phyloP scores from a whole-genome alignment of 2,329 filamentous ascomycete genomes.

The Penicillium sclerotigenum region DNA sequence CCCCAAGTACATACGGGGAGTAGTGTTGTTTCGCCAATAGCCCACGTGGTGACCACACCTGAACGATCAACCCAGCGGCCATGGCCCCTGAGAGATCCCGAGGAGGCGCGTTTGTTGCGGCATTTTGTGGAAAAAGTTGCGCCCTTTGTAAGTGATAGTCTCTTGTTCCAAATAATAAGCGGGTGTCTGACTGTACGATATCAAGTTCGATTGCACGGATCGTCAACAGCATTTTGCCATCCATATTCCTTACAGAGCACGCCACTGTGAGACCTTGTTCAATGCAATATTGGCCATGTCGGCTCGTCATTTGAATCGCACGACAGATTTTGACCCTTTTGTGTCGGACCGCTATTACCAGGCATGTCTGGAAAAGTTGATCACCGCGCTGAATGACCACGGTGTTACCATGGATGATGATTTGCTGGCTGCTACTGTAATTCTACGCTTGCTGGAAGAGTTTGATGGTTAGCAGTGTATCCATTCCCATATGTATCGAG shows the following conservation, averaged over 20 bases:
- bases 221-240: constrained; percentile 27
- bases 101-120: constrained; percentile 18
- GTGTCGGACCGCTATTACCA: constrained; percentile 45
- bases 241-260: constrained; percentile 23
- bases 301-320: constrained; percentile 43
- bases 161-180: neutral
- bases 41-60: neutral
- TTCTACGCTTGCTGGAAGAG: constrained; percentile 42
- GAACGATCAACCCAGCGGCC: constrained; percentile 3
- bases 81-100: constrained; percentile 20
- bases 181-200: neutral
- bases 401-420: constrained; percentile 42
- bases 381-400: constrained; percentile 40
- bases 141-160: constrained; percentile 13
- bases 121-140: constrained; percentile 22
- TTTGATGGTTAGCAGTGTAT: constrained; percentile 35
- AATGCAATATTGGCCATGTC: constrained; percentile 45
- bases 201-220: constrained; percentile 28
- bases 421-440: constrained; percentile 42
- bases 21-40: neutral
- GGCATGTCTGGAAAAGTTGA: constrained; percentile 40
- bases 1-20: neutral
- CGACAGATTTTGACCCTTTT: constrained; percentile 39
- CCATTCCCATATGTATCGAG: neutral
- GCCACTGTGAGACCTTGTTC: constrained; percentile 33